Base-by-base conservation (phyloP, 2,329 filamentous ascomycete genomes). In the Thielaviopsis musarum region DNA sequence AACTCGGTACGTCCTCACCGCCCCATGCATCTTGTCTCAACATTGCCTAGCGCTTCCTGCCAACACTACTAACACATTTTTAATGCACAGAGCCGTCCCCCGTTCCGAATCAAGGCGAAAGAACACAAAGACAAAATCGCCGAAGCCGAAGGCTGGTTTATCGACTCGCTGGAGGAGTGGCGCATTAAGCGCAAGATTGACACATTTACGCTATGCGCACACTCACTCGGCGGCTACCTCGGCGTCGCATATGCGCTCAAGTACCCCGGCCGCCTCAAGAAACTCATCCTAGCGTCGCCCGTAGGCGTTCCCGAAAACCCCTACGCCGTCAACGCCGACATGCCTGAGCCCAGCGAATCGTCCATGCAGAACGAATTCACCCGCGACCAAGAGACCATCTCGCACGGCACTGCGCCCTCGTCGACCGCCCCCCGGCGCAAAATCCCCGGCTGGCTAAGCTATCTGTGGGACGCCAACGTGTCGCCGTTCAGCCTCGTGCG, bases 161-260 rank as follows among this genome's bases (percentile, higher is more conserved):
- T 98, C 59, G 93, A 98, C 70, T 88, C 91, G 2, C 77, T 98
- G 6, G 93, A 98, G 69, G 93, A 98, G 70, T 98, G 93, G 93
- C 84, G 93, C 60, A 80, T 88, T 65, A 82, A 88, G 68, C 84
- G 85, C 64, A 91, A 91, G 49, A 88, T 98, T 56, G 90, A 98
- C 56, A 85, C 86, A 64, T 96, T 98, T 68, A 98, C 93, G 0
- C 77, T 98, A 3, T 77, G 97, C 7, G 93, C 91, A 1, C 93
- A 98, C 73, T 95, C 88, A 53, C 77, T 98, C 54, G 93, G 93
- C 59, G 93, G 93, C 5, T 98, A 98, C 69, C 85, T 98, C 69
- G 90, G 91, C 4, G 86, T 95, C 0, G 91, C 90, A 21, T 98
- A 98, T 69, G 91, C 93, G 1, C 77, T 97, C 62, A 98, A 98